These are phyloP conservation scores for Ustilago xerochloae DNA, from an alignment of 1,284 basidiomycete genomes.

Conservation along the genomic window DNA sequence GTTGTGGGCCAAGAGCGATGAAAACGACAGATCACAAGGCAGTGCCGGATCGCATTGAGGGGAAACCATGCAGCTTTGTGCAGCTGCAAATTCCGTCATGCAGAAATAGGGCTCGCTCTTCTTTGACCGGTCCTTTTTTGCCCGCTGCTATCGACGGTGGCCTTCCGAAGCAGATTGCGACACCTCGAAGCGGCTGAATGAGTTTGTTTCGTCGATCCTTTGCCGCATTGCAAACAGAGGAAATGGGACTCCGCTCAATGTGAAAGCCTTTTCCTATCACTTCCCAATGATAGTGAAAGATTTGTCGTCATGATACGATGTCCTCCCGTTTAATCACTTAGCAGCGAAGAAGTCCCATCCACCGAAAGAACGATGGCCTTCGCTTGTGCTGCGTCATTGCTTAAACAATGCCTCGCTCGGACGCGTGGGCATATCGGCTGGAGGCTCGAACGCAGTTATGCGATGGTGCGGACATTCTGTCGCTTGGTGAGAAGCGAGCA, in stretches of 20 bases:
- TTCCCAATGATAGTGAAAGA: no score
- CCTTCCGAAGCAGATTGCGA: no score
- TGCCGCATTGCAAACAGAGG: slow-evolving; percentile 1
- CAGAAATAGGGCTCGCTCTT: slow-evolving; percentile 3
- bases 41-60: slow-evolving; percentile 5
- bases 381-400: no score
- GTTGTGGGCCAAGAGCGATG: neutral
- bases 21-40: slow-evolving; percentile 12
- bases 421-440: neutral
- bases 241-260: slow-evolving; percentile 3
- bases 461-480: neutral
- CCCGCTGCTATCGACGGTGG: no score
- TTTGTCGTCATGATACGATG: neutral
- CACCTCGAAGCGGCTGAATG: no score
- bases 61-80: neutral
- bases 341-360: no score
- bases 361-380: no score
- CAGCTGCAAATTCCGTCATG: slow-evolving; percentile 7
- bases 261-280: neutral
- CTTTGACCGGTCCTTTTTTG: neutral
- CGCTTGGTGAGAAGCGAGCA: neutral
- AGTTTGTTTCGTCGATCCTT: neutral
- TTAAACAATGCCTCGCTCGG: no score
- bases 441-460: neutral
- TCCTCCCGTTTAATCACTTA: neutral